Evolutionary conservation across 192 early-diverging fungal species (phyloP).

Genomic region (Backusella macrospora): DNA sequence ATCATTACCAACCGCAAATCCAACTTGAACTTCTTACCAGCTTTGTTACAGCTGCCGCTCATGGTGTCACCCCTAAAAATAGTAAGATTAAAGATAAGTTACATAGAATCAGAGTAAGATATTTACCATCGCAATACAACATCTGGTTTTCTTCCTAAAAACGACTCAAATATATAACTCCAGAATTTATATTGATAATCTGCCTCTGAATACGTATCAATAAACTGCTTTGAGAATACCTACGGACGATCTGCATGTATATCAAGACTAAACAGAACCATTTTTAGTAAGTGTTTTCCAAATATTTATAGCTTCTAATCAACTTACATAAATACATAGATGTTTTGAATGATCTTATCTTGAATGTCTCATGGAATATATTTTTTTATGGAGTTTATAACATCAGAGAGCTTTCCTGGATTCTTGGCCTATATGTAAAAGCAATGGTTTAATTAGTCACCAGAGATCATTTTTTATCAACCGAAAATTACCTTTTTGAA

Average conservation of each 20-base stretch:
- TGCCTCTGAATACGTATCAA: constrained; percentile 6
- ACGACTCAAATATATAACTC: constrained; percentile 16
- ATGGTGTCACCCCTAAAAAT: constrained; percentile 3
- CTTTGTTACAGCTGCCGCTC: constrained; percentile 1
- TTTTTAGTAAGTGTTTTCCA: neutral
- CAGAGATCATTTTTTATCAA: constrained; percentile 17
- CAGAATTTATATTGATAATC: constrained; percentile 18
- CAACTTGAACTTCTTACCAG: neutral
- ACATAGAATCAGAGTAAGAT: constrained; percentile 7
- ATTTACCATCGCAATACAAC: constrained; percentile 1
- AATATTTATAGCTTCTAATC: neutral
- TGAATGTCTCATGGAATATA: neutral
- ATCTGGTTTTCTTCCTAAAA: constrained; percentile 21
- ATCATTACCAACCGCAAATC: constrained; percentile 18
- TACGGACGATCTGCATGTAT: constrained; percentile 6
- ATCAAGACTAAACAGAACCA: neutral
- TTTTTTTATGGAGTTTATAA: neutral
- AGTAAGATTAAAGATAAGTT: neutral
- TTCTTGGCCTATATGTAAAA: constrained; percentile 5
- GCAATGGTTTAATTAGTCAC: constrained; percentile 12
- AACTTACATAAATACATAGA: constrained; percentile 7
- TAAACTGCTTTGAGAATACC: constrained; percentile 13
- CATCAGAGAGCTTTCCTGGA: constrained; percentile 6
- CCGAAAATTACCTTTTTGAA: constrained; percentile 19
- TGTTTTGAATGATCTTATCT: neutral